Base-by-base conservation (phyloP, 2,329 filamentous ascomycete species). In the Allantophomopsis lycopodina region DNA sequence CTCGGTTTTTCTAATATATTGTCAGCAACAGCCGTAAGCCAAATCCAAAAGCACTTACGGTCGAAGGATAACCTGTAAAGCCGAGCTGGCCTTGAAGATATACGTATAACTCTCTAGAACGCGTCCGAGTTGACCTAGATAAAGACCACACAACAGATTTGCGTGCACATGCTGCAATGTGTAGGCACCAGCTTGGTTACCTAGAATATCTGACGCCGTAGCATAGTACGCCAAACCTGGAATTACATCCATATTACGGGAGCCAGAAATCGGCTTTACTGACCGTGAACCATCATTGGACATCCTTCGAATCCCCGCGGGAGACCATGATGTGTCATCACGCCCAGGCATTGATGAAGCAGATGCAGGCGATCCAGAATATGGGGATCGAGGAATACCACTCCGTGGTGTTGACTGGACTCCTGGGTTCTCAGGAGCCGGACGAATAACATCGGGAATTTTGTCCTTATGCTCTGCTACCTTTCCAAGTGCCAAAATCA, bases 171-270 rank as follows among this genome's bases (percentile, higher is more conserved):
- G 82, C 47, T 82, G 79, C 42, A 96, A 66, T 34, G 83, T 83
- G 44, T 81, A 83, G 1, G 82, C 82, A n/a, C 83, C 88, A 30
- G 78, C 69, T 38, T 91, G 77, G 42, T 82, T 82, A 5, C 87
- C 87, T 13, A 96, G 64, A 31, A 96, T 94, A 44, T 91, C 82
- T 1, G 81, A 81, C 2, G 87, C 89, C 44, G 83, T 79, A 1
- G 83, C 83, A 56, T 88, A 95, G 55, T 95, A 95, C 21, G 87
- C 82, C 42, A 96, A 64, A 0, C 91, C 91, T 1, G 91, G 89
- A 44, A 95, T 83, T 6, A 83, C 71, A 51, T 96, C 87, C 38
- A 91, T 69, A 53, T 94, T 94, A 49, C 72, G 68, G 2, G 52
- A 50, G 10, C 20, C n/a, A 2, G 44, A 34, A 11, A 48, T 47